Base-by-base conservation (phyloP, 2,329 filamentous ascomycete species). In the Paramyrothecium sp. region DNA sequence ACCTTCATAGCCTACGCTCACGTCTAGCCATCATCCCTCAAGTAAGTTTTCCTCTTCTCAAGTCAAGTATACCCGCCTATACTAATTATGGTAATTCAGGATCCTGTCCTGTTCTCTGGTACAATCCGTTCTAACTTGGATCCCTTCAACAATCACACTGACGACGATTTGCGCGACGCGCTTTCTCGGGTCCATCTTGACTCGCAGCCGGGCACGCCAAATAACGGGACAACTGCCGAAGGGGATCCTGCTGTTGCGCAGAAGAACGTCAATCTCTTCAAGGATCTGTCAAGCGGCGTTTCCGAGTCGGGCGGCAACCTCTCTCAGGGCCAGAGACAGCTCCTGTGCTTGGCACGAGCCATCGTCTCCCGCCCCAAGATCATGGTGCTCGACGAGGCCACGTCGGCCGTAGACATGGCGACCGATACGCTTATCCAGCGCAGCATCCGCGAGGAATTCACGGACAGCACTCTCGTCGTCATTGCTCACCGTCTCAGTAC, bases 351-450 rank as follows among this genome's bases (percentile, higher is more conserved):
- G 3, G 89, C 89, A 1, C 86, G 86, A 53, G 89, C 87, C 53
- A 91, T 92, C 63, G 85, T 91, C 22, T 81, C 85, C 0, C 81
- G 87, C 0, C 89, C 90, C 3, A 89, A 89, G 67, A 86, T 94
- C 64, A 89, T 94, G 83, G 85, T 93, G 2, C 81, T 93, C 1
- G 90, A 94, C 68, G 90, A 93, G 74, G 90, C 90, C 1, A 94
- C 90, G 0, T 88, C 84, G 3, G 89, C 90, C 0, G 89, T 93
- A 2, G 90, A 92, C 70, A 91, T 91, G 87, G 78, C 81, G 46
- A 92, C 90, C 0, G 90, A 93, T 68, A 76, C 81, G 1, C 80
- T 91, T 23, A 92, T 92, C 65, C 89, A 92, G 74, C 81, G 86
- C 7, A 86, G 81, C 53, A 91, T 92, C 63, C 81, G 89, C 21